Conservation (phyloP, 495 filamentous ascomycete species). For the Massariosphaeria phaeospora region DNA sequence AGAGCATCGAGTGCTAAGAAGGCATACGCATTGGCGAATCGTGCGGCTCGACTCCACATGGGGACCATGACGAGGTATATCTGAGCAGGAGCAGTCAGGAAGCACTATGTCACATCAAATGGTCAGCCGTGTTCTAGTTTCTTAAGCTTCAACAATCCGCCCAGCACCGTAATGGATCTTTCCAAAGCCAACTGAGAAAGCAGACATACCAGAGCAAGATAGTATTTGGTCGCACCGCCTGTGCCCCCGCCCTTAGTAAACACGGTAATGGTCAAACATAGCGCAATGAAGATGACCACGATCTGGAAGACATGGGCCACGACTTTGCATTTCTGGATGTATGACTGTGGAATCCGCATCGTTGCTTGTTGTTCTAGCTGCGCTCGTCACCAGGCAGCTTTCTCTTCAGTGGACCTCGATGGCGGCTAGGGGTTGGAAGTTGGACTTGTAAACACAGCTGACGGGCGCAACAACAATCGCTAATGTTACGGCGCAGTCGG, state of each 20-base stretch:
- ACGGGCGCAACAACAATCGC: background rate
- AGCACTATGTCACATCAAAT: constrained; percentile 57
- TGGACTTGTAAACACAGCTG: constrained; percentile 2
- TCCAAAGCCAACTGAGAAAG: background rate
- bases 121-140: constrained; percentile 9
- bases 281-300: constrained; percentile 63
- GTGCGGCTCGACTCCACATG: constrained; percentile 73
- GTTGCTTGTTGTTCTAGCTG: background rate
- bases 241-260: constrained; percentile 60
- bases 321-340: constrained; percentile 54
- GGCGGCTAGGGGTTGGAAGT: background rate
- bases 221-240: constrained; percentile 67
- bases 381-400: background rate
- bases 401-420: background rate
- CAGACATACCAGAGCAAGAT: constrained; percentile 66
- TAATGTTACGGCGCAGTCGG: background rate
- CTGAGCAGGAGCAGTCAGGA: constrained; percentile 73
- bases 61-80: constrained; percentile 81
- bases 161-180: background rate
- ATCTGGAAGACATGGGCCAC: constrained; percentile 57
- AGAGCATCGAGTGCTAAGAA: constrained; percentile 70
- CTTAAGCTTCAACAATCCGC: too few species aligned
- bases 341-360: constrained; percentile 39
- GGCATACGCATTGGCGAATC: constrained; percentile 75
- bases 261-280: constrained; percentile 67